Evolutionary conservation across 371 early-diverging fungal species (phyloP).

Genomic region (Apophysomyces elegans): DNA sequence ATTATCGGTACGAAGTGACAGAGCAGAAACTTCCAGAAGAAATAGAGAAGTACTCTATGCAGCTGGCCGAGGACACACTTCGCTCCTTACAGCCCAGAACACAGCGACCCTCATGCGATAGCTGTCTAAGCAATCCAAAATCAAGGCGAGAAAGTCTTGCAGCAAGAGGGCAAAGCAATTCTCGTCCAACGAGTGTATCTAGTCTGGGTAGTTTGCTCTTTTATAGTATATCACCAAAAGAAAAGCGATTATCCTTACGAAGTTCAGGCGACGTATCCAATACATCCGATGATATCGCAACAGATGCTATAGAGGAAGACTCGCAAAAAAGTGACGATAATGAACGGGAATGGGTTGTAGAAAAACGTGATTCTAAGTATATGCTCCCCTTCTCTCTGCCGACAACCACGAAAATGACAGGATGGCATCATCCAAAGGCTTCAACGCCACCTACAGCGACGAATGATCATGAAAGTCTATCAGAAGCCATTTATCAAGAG

Average conservation of each 20-base stretch:
- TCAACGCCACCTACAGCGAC: conserved; percentile 2
- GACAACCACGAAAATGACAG: conserved; percentile 27
- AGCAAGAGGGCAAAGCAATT: background rate
- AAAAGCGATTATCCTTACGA: conserved; percentile 3
- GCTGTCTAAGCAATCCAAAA: background rate
- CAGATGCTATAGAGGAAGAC: conserved; percentile 13
- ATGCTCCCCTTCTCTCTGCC: conserved; percentile 62
- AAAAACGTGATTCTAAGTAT: conserved; percentile 53
- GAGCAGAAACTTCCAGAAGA: conserved; percentile 74
- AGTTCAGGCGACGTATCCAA: background rate
- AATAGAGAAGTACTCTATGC: conserved; percentile 72
- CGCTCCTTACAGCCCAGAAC: conserved; percentile 31
- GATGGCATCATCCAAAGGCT: conserved; percentile 19
- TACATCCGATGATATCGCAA: background rate
- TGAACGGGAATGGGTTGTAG: conserved; percentile 32
- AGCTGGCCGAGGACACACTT: conserved; percentile 66
- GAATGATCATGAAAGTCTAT: conserved; percentile 19
- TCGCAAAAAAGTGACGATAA: conserved; percentile 24
- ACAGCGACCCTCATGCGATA: conserved; percentile 25
- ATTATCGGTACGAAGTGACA: conserved; percentile 86
- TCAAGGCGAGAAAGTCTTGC: conserved; percentile 4
- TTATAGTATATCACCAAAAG: conserved; percentile 11
- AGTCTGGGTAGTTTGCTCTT: conserved; percentile 39
- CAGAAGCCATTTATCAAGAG: conserved; percentile 37
- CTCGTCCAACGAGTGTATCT: conserved; percentile 38